Evolutionary conservation across 495 filamentous ascomycete genomes (phyloP), one percentile per base, ranked within the genome.

Genomic region (Umbilicaria muhlenbergii): DNA sequence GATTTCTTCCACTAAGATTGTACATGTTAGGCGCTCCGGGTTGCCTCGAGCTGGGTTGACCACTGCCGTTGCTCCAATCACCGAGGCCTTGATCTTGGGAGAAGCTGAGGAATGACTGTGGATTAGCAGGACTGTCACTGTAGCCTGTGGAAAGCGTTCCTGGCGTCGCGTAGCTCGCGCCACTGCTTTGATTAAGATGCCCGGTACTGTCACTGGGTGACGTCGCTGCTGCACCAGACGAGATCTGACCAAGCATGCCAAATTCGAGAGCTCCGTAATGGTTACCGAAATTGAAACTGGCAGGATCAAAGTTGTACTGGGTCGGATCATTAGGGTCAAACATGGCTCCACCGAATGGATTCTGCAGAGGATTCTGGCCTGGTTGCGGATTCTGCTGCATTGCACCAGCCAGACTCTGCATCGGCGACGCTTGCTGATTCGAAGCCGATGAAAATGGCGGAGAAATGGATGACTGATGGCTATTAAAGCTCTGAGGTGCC

Each of bases 191-290:
- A 31, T 17, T 59, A 28, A 50, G 48, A 45, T 32, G 37, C 28
- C 35, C 48, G 14, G 41, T 45, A 45, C 46, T 53, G 12, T 93
- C 86, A 47, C 67, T 77, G 12, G 80, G 76, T 5, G 78, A 78
- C 2, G 83, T 85, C 42, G 88, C 85, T 15, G 75, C 81, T 2
- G 83, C 84, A 1, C 83, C 85, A 14, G 79, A 85, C 24, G 84
- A 83, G 82, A 98, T 89, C 54, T 94, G 87, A 15, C 84, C 83
- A 4, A 98, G 75, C 75, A 94, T 93, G 16, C 84, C 78, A 54
- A 95, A 94, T 58, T 98, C 91, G 46, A 92, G 60, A 28, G 86
- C 87, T 45, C 86, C 88, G 52, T 94, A 98, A 31, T 89, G 83
- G 54, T 89, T 95, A 38, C 85, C 87, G 55, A 96, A 98, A 58